A percentile compares a stretch with the other conserved stretches of the same genome.
Conservation (phyloP, 768 basidiomycete species). For the Russula abietina region DNA sequence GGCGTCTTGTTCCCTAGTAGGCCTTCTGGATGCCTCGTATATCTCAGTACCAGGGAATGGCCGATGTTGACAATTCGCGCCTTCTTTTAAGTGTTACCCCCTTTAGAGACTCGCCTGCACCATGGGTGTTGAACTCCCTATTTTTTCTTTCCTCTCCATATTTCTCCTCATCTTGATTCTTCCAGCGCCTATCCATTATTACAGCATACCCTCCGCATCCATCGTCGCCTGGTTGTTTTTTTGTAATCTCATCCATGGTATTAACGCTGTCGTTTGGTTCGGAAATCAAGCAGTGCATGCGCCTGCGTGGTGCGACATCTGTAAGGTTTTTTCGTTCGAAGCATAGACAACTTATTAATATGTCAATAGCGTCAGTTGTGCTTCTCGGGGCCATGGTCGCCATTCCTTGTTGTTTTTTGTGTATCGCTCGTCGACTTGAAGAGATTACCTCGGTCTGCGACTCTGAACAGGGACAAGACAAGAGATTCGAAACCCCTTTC, state of each 20-base stretch:
- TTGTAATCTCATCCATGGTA: slow-evolving; percentile 27
- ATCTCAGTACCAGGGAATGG: background rate
- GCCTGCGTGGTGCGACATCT: slow-evolving; percentile 38
- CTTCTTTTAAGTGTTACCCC: slow-evolving; percentile 9
- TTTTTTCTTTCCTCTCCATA: slow-evolving; percentile 20
- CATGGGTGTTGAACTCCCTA: slow-evolving; percentile 23
- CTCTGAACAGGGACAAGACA: background rate
- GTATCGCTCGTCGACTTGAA: slow-evolving; percentile 23
- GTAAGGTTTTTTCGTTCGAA: slow-evolving; percentile 27
- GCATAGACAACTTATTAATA: background rate
- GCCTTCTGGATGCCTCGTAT: slow-evolving; percentile 2
- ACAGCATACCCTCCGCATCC: slow-evolving; percentile 22
- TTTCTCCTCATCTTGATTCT: slow-evolving; percentile 17
- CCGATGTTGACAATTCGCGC: background rate
- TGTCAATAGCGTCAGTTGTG: slow-evolving; percentile 16
- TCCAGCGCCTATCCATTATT: slow-evolving; percentile 19
- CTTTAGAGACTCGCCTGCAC: background rate
- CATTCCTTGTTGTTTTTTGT: slow-evolving; percentile 21
- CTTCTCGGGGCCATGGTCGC: slow-evolving; percentile 25
- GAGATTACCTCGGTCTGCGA: slow-evolving; percentile 8
- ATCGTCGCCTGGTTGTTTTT: slow-evolving; percentile 27
- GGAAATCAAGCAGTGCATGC: slow-evolving; percentile 28
- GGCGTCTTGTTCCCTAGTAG: background rate
- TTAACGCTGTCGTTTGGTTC: slow-evolving; percentile 34
- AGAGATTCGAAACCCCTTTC: background rate